Evolutionary conservation across 768 basidiomycete genomes (phyloP), one percentile per base, ranked within the genome.

Genomic region (Pleurotus pulmonarius): DNA sequence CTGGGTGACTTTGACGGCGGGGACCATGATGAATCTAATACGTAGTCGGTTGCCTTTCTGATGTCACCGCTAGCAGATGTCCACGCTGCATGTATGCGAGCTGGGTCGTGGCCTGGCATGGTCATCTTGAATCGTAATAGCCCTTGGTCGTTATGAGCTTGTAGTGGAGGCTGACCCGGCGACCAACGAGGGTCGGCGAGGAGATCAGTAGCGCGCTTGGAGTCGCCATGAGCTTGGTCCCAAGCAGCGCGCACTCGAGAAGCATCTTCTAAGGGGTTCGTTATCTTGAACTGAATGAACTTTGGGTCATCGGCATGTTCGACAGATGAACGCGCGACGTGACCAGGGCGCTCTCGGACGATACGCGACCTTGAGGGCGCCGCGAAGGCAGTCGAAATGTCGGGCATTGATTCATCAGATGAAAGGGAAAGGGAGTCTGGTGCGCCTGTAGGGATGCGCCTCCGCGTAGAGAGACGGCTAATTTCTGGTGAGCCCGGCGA

Each of bases 331-430:
- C 38, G 51, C n/a, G 51, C 39, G 22, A 24, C 38, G 26, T 43
- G 61, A 29, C 73, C 64, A 46, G 69, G 78, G 16, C 74, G 75
- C 48, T 77, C 77, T 45, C 82, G 83, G 49, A 81, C 73, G 60
- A 87, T 75, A 43, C 86, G 83, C n/a, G 82, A 67, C 57, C 73
- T 78, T 5, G 76, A 76, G 18, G 81, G 65, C 34, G 75, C 73
- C 38, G 74, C 77, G 37, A 76, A 64, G 13, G 77, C 65, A 40
- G 71, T 65, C 18, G 68, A 65, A 22, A 74, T 62, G 55, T 85
- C 85, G 5, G 82, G 75, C 60, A 85, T 68, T 13, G 84, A 87
- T 51, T 91, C 88, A 24, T 90, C 89, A 24, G 87, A 88, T 1
- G 87, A 87, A 5, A 79, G 70, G 29, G 86, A 86, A 51, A 76